phyloP scores from a whole-genome alignment of 2,329 filamentous ascomycete genomes.

The Diaporthe aspalathi region DNA sequence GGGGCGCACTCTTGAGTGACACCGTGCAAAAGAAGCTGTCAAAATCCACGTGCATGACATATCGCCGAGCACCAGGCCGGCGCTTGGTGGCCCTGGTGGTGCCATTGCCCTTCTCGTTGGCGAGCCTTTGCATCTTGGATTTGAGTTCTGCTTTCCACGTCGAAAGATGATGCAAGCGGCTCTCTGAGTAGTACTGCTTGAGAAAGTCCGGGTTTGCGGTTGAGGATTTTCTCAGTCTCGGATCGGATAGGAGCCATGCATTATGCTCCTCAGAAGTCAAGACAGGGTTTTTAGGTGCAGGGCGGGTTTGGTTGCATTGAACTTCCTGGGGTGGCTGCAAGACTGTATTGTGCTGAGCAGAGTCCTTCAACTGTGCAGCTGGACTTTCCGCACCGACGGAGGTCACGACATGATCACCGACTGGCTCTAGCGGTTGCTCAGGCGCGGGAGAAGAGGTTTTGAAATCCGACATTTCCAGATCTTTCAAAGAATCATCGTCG shows the following conservation, averaged over 20 bases:
- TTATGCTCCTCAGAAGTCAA: constrained; percentile 96
- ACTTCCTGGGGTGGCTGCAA: background rate
- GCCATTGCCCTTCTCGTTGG: constrained; percentile 71
- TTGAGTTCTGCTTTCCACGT: constrained; percentile 98
- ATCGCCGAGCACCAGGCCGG: constrained; percentile 74
- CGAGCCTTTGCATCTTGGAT: constrained; percentile 83
- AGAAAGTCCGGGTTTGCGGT: constrained; percentile 94
- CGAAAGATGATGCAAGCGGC: constrained; percentile 91
- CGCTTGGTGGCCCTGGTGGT: constrained; percentile 59
- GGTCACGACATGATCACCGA: background rate
- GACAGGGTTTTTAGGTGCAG: constrained; percentile 42
- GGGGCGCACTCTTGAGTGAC: constrained; percentile 80
- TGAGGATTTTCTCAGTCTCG: constrained; percentile 86
- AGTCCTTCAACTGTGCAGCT: background rate
- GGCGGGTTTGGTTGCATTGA: background rate
- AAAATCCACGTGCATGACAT: constrained; percentile 96
- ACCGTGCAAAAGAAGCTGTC: constrained; percentile 99
- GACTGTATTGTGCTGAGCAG: background rate
- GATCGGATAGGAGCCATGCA: constrained; percentile 83
- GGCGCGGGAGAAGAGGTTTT: background rate
- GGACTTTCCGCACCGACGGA: background rate
- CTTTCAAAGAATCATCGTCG: constrained; percentile 43
- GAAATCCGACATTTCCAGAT: background rate
- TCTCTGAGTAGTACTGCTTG: constrained; percentile 95
- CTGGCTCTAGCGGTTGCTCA: background rate